Evolutionary conservation across 1,284 basidiomycete genomes (phyloP).

Genomic region (Heterobasidion parviporum): DNA sequence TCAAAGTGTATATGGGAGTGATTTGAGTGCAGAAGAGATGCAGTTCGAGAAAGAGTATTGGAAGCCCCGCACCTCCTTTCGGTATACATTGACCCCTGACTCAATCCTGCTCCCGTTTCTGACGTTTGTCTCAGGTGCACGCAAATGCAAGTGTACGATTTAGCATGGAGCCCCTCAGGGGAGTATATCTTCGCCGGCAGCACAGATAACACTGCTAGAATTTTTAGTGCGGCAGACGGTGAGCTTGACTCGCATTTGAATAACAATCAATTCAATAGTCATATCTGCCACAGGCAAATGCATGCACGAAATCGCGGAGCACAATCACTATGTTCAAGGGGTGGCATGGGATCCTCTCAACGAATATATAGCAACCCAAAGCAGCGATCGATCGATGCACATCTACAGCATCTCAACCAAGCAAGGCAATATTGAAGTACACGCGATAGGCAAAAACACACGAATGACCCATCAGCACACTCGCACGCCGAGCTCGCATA

Average conservation of each 20-base stretch:
- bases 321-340: constrained; percentile 91
- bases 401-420: constrained; percentile 77
- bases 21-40: constrained; percentile 66
- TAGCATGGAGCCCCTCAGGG: constrained; percentile 95
- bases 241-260: constrained; percentile 3
- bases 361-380: constrained; percentile 92
- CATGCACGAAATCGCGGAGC: constrained; percentile 80
- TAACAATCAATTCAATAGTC: constrained; percentile 7
- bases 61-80: constrained; percentile 85
- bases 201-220: constrained; percentile 90
- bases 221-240: constrained; percentile 78
- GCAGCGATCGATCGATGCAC: constrained; percentile 87
- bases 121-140: constrained; percentile 46
- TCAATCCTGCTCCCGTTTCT: neutral
- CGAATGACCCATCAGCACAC: constrained; percentile 62
- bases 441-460: constrained; percentile 77
- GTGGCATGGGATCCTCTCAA: constrained; percentile 96
- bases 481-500: constrained; percentile 53
- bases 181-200: constrained; percentile 92
- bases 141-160: constrained; percentile 93
- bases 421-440: constrained; percentile 75
- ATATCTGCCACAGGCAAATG: constrained; percentile 53
- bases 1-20: constrained; percentile 67
- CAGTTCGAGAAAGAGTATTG: constrained; percentile 93
- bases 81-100: constrained; percentile 35